phyloP scores from a whole-genome alignment of 148 eudicot genomes.

The Bassia scoparia region DNA sequence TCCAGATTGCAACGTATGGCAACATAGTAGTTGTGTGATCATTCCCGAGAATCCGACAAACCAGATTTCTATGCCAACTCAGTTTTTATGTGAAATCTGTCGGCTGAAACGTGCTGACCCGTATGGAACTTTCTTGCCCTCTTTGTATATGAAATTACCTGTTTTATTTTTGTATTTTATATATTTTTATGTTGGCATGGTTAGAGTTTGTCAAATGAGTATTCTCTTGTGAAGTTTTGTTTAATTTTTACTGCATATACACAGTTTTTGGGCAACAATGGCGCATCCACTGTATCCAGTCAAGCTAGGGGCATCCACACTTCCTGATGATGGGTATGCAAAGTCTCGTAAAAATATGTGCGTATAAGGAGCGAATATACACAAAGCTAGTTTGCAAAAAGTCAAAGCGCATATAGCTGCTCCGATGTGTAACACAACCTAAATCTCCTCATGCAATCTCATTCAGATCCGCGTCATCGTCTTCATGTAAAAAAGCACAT shows the following conservation, averaged over 20 bases:
- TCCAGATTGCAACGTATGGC: slow-evolving; percentile 68
- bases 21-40: slow-evolving; percentile 70
- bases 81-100: slow-evolving; percentile 67
- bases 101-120: slow-evolving; percentile 88
- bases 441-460: too few species aligned
- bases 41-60: slow-evolving; percentile 57
- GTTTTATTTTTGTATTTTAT: background rate
- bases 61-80: slow-evolving; percentile 40
- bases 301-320: slow-evolving; percentile 53
- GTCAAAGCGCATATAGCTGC: too few species aligned
- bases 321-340: slow-evolving; percentile 73
- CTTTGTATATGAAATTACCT: background rate
- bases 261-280: slow-evolving; percentile 76
- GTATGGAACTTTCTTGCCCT: slow-evolving; percentile 44
- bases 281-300: slow-evolving; percentile 62
- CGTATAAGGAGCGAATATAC: too few species aligned
- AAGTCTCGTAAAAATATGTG: too few species aligned
- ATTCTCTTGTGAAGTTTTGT: slow-evolving; percentile 7
- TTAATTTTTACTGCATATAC: slow-evolving; percentile 9
- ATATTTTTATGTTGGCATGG: too few species aligned
- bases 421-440: too few species aligned
- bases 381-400: too few species aligned
- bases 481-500: too few species aligned
- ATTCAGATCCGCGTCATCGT: too few species aligned
- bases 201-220: slow-evolving; percentile 3